Conservation (phyloP, 2,329 filamentous ascomycete genomes). For the Cephalotrichum gorgonifer region DNA sequence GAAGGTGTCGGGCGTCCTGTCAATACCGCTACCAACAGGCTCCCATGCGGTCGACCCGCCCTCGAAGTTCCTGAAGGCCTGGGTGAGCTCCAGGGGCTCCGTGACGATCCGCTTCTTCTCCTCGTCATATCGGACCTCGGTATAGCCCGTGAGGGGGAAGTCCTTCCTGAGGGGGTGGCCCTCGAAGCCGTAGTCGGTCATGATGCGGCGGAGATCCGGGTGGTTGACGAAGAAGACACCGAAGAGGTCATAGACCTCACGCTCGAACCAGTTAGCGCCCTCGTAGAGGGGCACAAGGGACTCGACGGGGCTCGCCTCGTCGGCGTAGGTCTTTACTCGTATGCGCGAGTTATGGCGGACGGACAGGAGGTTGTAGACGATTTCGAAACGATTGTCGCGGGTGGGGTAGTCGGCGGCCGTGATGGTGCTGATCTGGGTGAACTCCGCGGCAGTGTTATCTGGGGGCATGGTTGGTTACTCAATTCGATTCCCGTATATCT, state of each 20-base stretch:
- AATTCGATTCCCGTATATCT: neutral
- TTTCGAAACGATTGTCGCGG: conserved; percentile 88
- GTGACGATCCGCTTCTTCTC: conserved; percentile 99
- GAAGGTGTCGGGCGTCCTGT: conserved; percentile 77
- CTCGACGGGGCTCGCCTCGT: conserved; percentile 88
- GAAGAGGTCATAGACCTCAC: conserved; percentile 95
- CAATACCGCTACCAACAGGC: conserved; percentile 55
- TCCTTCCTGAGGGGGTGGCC: conserved; percentile 96
- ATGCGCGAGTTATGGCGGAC: conserved; percentile 95
- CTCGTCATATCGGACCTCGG: conserved; percentile 94
- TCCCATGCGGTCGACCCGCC: conserved; percentile 67
- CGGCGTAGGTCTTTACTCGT: conserved; percentile 96
- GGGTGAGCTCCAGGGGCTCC: conserved; percentile 92
- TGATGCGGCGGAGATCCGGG: conserved; percentile 91
- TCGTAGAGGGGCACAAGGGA: conserved; percentile 80
- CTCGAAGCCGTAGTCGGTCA: conserved; percentile 99
- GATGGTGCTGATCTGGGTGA: conserved; percentile 84
- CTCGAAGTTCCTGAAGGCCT: conserved; percentile 98
- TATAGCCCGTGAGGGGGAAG: conserved; percentile 96
- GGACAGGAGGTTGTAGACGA: conserved; percentile 95
- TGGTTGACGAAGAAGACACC: conserved; percentile 95
- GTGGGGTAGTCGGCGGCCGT: conserved; percentile 95
- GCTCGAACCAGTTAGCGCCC: conserved; percentile 97
- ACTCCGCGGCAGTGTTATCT: conserved; percentile 96
- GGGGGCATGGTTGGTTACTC: neutral